Evolutionary conservation across 257 asterid species (phyloP), one percentile per base, ranked within the genome.

Genomic region (Nicotiana attenuata): DNA sequence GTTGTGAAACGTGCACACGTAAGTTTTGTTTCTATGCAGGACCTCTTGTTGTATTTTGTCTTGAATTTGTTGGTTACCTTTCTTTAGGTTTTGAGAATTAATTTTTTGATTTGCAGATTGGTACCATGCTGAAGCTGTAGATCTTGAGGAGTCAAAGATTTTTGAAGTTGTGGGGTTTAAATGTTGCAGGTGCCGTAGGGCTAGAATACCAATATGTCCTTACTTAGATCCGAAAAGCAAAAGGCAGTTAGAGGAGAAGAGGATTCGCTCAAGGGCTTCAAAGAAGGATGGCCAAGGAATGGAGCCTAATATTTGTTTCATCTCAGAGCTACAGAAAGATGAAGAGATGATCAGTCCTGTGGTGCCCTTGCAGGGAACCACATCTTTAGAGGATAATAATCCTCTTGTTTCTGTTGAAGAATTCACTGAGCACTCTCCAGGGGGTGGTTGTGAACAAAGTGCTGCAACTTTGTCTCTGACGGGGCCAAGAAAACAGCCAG

Each of bases 111-210:
- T 86, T 65, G 82, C 94, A 94, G 98, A 68, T 87, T 93, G 98
- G 98, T 91, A 76, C 83, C 98, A 94, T 66, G 97, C 95, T 66
- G 98, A 90, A 77, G 88, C 98, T 35, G 81, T 94, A 64, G 94
- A 86, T 78, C 81, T 94, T 85, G 88, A 89, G 4, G 97, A 92
- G 86, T 91, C 94, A 10, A 86, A 85, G 89, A 80, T 94, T 53
- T 80, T 76, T 77, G 85, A 77, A 29, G 83, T 92, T 82, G 67
- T 73, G 66, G 97, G 98, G 78, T 94, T 89, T 87, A 94, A 90
- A 87, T 94, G 98, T 88, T 91, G 96, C 89, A 88, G 82, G 85
- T 94, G 98, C 83, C 94, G 97, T 22, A 91, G 94, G 89, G 88
- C 86, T 76, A 92, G 78, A 86, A 82, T 91, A 41, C 96, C 97